Evolutionary conservation across 345 rosid genomes (phyloP), one percentile per base, ranked within the genome.

Genomic region (Camelina sativa): DNA sequence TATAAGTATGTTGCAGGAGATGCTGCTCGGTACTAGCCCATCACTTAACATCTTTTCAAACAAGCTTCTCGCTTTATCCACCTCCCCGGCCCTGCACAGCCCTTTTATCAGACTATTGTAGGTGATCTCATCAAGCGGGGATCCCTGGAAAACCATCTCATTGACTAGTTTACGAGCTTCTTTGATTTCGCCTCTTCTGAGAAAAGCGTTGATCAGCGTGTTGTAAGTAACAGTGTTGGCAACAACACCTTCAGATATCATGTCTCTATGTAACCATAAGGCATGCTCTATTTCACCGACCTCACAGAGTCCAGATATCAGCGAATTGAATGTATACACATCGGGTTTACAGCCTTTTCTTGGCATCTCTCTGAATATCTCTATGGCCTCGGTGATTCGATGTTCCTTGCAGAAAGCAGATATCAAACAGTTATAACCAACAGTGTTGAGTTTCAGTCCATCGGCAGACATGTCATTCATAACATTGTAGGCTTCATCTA

Each of bases 191-290:
- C 84, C 91, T 67, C 84, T 86, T 74, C 84, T 82, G 1, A 91
- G 57, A 81, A 84, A 88, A 15, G 90, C 85, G 30, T 69, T 81
- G 65, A 91, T 87, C 70, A 93, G 60, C 0, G 86, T 88, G 76
- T 93, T 93, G 86, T 86, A 91, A 50, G 98, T 93, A 32, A 91
- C 90, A 0, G 85, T 93, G 74, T 84, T 88, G 59, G 96, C 94
- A 72, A 87, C 80, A 12, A 88, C 90, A 70, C 98, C 97, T 77
- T 85, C 96, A 62, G 85, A 74, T 35, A 91, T 65, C 97, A 91
- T 91, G 64, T 91, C 89, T 32, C 53, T 82, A 43, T 80, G 88
- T 56, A 93, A 57, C 64, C 73, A 65, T 79, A 89, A 68, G 61
- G 98, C 93, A 15, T 84, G 86, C 65, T 87, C 86, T 61, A 87